Base-by-base conservation (phyloP, 2,329 filamentous ascomycete genomes). In the Aquanectria penicillioides region DNA sequence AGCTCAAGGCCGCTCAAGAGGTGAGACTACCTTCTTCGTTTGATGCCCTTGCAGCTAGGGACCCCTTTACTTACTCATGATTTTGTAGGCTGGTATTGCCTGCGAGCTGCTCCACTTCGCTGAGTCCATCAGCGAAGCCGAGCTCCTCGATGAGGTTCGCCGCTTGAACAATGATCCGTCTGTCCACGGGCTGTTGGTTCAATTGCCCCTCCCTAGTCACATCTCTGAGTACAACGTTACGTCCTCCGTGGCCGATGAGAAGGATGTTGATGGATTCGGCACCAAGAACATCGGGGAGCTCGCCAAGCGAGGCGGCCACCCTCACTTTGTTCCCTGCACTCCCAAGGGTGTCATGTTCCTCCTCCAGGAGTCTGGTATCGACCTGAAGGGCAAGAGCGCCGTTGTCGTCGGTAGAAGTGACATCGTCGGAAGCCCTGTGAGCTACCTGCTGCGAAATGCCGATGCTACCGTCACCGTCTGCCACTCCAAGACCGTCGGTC, bases 201-300 rank as follows among this genome's bases (percentile, higher is more conserved):
- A 99, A 79, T 80, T 99, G 59, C 95, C 95, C 31, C 83, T 99
- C 17, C 95, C 95, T 15, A 88, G 88, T 70, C 91, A 96, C 75
- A 89, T 99, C 71, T 92, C 93, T 58, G 95, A 99, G 81, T 93
- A 97, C 75, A 82, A 85, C 36, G 83, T 99, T 72, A 99, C 95
- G 26, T 97, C 93, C 44, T 90, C 93, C 17, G 95, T 99, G 15
- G 85, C 91, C 37, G 91, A 94, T 70, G 91, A 95, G 78, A 99
- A 99, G 80, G 95, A 99, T 81, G 95, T 99, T 48, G 95, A 99
- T 78, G 95, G 95, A 49, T 99, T 99, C 73, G 94, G 95, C 55
- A 90, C 93, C 55, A 86, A 85, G 72, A 99, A 97, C 80, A 97
- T 99, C 74, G 95, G 95, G 65, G 94, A 98, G 81, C 86, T 99